Evolutionary conservation across 2,329 filamentous ascomycete genomes (phyloP).

Genomic region (Chaetothyriales sp.): DNA sequence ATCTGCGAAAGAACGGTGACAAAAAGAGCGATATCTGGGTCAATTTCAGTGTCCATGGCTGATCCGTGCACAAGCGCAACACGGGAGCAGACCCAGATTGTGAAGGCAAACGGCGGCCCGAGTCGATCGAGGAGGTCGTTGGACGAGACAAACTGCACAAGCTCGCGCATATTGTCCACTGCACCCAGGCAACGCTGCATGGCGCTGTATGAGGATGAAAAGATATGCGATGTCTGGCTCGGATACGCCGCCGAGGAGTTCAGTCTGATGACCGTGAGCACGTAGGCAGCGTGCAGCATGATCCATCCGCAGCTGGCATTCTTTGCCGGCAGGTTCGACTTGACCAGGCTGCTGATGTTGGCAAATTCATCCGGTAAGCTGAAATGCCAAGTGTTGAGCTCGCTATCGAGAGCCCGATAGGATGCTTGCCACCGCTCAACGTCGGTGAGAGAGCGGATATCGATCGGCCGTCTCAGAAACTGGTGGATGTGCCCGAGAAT

Average conservation of each 20-base stretch:
- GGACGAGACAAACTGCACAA: slow-evolving; percentile 63
- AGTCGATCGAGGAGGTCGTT: slow-evolving; percentile 63
- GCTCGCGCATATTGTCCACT: slow-evolving; percentile 64
- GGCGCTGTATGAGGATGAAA: slow-evolving; percentile 75
- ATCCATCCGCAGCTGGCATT: slow-evolving; percentile 69
- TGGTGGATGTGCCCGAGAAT: slow-evolving; percentile 77
- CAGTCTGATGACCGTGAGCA: slow-evolving; percentile 77
- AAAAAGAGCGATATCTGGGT: slow-evolving; percentile 64
- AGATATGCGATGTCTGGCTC: slow-evolving; percentile 73
- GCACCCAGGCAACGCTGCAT: slow-evolving; percentile 69
- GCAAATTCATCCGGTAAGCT: slow-evolving; percentile 69
- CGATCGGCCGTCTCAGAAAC: slow-evolving; percentile 76
- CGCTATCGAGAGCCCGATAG: slow-evolving; percentile 70
- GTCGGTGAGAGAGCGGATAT: slow-evolving; percentile 68
- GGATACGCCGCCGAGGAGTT: slow-evolving; percentile 90
- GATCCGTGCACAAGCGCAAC: slow-evolving; percentile 79
- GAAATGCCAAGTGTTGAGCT: slow-evolving; percentile 69
- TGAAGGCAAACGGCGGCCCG: slow-evolving; percentile 82
- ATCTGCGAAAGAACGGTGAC: slow-evolving; percentile 69
- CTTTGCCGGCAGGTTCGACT: slow-evolving; percentile 48
- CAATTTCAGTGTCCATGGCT: slow-evolving; percentile 70
- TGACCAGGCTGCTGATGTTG: slow-evolving; percentile 66
- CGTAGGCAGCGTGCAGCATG: slow-evolving; percentile 80
- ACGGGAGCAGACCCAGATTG: slow-evolving; percentile 78
- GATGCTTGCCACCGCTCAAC: slow-evolving; percentile 81